These are phyloP conservation scores for Boehmeria nivea DNA, from an alignment of 306 rosid species.

Conservation along the genomic window DNA sequence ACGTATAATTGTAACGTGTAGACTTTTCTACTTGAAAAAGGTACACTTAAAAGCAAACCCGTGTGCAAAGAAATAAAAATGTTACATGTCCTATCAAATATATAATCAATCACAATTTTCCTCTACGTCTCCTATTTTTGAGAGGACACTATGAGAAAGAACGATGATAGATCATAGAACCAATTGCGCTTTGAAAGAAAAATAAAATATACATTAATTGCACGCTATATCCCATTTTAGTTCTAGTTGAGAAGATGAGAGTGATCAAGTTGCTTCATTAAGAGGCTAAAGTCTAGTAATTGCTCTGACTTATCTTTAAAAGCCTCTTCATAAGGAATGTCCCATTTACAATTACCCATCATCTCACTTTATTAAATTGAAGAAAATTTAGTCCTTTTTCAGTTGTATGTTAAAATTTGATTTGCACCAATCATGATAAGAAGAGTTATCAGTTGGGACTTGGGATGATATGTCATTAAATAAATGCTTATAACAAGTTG, in stretches of 20 bases:
- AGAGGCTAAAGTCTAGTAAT: not conserved
- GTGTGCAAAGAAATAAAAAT: no score
- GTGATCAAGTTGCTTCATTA: not conserved
- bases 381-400: not conserved
- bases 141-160: not conserved
- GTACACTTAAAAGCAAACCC: no score
- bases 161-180: not conserved
- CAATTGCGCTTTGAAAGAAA: not conserved
- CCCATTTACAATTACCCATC: not conserved
- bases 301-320: not conserved
- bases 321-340: not conserved
- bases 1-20: not conserved
- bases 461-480: not conserved
- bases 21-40: not conserved
- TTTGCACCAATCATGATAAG: conserved; percentile 1
- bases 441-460: no score
- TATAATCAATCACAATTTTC: no score
- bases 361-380: not conserved
- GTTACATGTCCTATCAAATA: no score
- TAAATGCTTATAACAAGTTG: not conserved
- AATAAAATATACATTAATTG: not conserved
- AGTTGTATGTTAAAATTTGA: not conserved
- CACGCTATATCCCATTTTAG: not conserved
- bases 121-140: no score
- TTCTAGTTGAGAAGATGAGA: not conserved